Conservation (phyloP, 2,329 filamentous ascomycete species). For the Botryotinia convoluta region DNA sequence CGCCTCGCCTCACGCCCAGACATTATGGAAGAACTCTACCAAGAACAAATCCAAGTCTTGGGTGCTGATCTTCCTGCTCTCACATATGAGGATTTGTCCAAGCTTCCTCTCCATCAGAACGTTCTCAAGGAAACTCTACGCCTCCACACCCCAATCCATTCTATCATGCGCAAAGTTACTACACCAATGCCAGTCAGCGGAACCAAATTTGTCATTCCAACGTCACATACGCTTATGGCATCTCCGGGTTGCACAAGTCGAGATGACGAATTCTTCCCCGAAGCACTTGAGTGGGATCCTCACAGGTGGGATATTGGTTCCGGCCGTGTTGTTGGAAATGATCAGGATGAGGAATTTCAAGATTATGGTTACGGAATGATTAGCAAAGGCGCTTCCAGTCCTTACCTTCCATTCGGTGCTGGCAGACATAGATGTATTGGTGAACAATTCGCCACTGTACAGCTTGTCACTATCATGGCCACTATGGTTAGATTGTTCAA, state of each 20-base stretch:
- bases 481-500: conserved; percentile 76
- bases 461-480: conserved; percentile 81
- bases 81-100: conserved; percentile 72
- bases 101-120: conserved; percentile 77
- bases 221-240: conserved; percentile 76
- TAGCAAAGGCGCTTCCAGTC: conserved; percentile 83
- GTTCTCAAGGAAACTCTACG: conserved; percentile 91
- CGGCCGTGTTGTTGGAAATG: conserved; percentile 50
- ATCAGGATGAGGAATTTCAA: conserved; percentile 69
- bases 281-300: conserved; percentile 81
- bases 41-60: conserved; percentile 74
- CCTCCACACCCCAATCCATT: conserved; percentile 90
- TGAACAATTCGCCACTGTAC: conserved; percentile 93
- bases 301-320: conserved; percentile 80
- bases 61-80: conserved; percentile 73
- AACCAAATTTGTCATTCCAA: conserved; percentile 79
- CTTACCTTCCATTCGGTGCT: conserved; percentile 92
- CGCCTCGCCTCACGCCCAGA: conserved; percentile 75
- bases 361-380: conserved; percentile 94
- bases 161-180: conserved; percentile 90
- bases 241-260: conserved; percentile 79
- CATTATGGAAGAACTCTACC: conserved; percentile 75
- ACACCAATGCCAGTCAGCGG: conserved; percentile 79
- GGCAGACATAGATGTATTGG: conserved; percentile 93
- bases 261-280: conserved; percentile 73